Base-by-base conservation (phyloP, 2,329 filamentous ascomycete species). In the Apiospora pterosperma region DNA sequence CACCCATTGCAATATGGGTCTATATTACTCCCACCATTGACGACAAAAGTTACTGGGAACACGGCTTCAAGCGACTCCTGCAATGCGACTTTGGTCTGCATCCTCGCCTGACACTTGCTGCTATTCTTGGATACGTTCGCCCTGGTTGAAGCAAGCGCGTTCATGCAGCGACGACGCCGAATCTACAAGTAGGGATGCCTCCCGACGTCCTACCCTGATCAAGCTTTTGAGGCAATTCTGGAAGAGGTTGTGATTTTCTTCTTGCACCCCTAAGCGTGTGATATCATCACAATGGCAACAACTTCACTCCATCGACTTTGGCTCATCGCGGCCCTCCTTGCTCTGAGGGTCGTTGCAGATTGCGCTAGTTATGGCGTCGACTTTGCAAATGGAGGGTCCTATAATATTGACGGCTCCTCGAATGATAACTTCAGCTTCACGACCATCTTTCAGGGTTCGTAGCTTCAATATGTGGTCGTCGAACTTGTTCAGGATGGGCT, bases 381-480 rank as follows among this genome's bases (percentile, higher is more conserved):
- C 62, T 79, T 76, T 62, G 70, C 74, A 55, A 79, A 78, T 64
- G 76, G 77, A 4, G 77, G 77, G 2, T 71, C 74, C 8, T 79
- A 79, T 65, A 74, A 78, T 65, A 78, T 79, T 41, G 77, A 79
- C 63, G 67, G 72, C 1, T 67, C 75, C 11, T 78, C 76, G 3
- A 77, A 76, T 63, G 72, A 76, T 12, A 76, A 77, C 63, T 79
- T 79, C 62, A 77, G 68, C 61, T 79, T 79, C 65, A 73, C 74
- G 48, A 76, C 75, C 4, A 71, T 78, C 60, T 79, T 79, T 62
- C 76, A 78, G 67, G 74, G 75, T 77, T 70, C 25, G 59, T 12
- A 23, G 19, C 8, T 5, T 34, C 8, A 16, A 55, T n/a, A 1
- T n/a, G 48, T 55, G 19, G 5, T n/a, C 28, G 5, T n/a, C 28